Conservation (phyloP, 1,284 basidiomycete species). For the Ceratobasidium sp. region DNA sequence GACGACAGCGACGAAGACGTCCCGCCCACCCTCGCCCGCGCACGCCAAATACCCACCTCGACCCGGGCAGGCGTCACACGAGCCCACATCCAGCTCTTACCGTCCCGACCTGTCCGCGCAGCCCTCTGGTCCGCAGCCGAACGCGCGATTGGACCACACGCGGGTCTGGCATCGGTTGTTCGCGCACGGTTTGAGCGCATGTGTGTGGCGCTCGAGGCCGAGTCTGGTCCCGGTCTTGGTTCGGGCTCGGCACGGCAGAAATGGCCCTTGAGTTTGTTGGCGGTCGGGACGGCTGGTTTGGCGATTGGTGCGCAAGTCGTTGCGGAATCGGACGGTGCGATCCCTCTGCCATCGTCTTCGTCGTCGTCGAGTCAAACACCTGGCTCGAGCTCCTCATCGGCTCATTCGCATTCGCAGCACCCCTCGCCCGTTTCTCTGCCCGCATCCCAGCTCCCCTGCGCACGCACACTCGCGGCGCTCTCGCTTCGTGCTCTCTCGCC, state of each 20-base stretch:
- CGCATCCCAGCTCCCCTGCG: constrained; percentile 30
- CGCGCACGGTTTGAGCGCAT: constrained; percentile 63
- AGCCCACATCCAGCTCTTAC: constrained; percentile 35
- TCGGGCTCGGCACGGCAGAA: constrained; percentile 59
- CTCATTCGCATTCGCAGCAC: constrained; percentile 21
- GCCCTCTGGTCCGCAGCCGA: constrained; percentile 42
- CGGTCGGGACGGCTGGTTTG: constrained; percentile 66
- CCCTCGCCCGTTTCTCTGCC: constrained; percentile 42
- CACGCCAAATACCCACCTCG: constrained; percentile 27
- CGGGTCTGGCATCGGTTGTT: constrained; percentile 58
- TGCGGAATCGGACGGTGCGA: constrained; percentile 50
- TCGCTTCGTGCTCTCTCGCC: constrained; percentile 28
- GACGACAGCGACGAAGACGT: constrained; percentile 3
- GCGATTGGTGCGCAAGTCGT: constrained; percentile 67
- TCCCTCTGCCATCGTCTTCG: not conserved
- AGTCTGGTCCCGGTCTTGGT: constrained; percentile 53
- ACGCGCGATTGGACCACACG: constrained; percentile 31
- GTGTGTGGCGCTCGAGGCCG: constrained; percentile 53
- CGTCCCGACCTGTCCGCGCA: constrained; percentile 19
- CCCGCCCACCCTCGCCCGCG: not conserved
- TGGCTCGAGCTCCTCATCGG: constrained; percentile 6
- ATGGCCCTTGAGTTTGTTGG: constrained; percentile 68
- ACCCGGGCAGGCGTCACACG: constrained; percentile 44
- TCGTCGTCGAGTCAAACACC: not conserved
- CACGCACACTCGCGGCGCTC: constrained; percentile 58